Conservation (phyloP, 2,329 filamentous ascomycete species). For the Fusarium duplospermum region DNA sequence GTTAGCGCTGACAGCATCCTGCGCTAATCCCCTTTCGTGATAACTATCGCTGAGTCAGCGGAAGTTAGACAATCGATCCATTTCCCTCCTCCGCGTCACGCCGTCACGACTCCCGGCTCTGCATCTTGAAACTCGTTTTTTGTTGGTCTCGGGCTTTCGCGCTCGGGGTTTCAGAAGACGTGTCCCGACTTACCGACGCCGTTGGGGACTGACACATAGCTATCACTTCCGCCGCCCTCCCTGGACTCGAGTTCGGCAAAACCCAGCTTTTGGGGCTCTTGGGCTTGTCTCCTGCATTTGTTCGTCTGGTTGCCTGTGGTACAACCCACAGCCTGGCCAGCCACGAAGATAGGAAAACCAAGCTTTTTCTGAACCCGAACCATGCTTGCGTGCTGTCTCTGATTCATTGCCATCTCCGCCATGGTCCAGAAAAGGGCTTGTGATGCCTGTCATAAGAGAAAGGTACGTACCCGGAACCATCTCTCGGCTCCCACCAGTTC, state of each 20-base stretch:
- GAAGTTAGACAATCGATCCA: not conserved
- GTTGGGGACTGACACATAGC: not conserved
- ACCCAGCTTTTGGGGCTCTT: not conserved
- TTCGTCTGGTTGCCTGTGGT: not conserved
- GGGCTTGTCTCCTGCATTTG: not conserved
- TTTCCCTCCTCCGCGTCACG: not conserved
- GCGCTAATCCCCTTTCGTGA: not conserved
- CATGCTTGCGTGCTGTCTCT: not conserved
- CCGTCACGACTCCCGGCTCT: not conserved
- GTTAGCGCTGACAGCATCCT: not conserved
- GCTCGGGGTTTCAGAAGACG: slow-evolving; percentile 11
- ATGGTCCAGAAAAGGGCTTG: slow-evolving; percentile 37
- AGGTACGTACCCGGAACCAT: slow-evolving; percentile 29
- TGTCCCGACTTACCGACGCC: not conserved
- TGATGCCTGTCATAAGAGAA: slow-evolving; percentile 40
- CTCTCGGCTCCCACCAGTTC: not conserved
- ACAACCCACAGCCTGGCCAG: not conserved
- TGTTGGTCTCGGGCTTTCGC: slow-evolving; percentile 14
- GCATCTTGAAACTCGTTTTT: slow-evolving; percentile 13
- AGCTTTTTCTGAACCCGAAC: not conserved
- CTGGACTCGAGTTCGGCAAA: not conserved
- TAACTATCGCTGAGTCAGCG: slow-evolving; percentile 27
- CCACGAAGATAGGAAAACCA: not conserved
- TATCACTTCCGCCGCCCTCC: not conserved
- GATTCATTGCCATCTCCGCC: not conserved